Percentiles rank a stretch among this genome's conserved stretches.
phyloP scores from a whole-genome alignment of 164 flowering plant species.

The Vitis labrusca region DNA sequence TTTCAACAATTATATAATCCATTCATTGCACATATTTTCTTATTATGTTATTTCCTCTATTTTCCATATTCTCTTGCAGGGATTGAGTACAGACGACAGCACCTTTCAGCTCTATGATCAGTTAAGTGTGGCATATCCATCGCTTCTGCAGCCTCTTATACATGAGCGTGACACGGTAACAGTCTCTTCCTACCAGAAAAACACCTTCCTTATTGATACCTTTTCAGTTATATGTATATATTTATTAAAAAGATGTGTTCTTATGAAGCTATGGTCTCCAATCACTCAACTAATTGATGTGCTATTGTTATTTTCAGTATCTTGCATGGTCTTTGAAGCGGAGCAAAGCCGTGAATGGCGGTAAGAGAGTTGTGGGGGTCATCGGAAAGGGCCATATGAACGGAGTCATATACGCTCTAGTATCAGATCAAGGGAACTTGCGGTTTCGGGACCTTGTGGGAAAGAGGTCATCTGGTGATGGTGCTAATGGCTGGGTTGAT shows the following conservation, averaged over 20 bases:
- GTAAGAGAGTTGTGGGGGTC: conserved; percentile 83
- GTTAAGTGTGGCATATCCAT: conserved; percentile 73
- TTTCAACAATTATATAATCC: background rate
- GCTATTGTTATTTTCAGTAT: conserved; percentile 46
- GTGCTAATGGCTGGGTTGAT: conserved; percentile 41
- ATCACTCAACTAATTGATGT: background rate
- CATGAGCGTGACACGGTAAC: conserved; percentile 88
- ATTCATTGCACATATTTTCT: background rate
- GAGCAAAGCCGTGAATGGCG: conserved; percentile 84
- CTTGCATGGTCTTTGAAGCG: conserved; percentile 92
- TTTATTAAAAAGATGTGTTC: too few species aligned
- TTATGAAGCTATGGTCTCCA: too few species aligned
- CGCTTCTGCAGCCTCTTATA: conserved; percentile 82
- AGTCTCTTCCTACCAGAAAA: conserved; percentile 3
- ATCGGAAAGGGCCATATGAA: conserved; percentile 95
- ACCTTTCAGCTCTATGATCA: conserved; percentile 69
- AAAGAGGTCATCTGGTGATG: conserved; percentile 24
- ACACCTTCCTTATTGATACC: background rate
- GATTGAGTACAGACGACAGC: conserved; percentile 36
- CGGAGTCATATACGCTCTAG: conserved; percentile 81
- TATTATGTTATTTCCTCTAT: background rate
- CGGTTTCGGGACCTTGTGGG: conserved; percentile 81
- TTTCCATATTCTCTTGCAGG: conserved; percentile 37
- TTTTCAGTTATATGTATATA: too few species aligned
- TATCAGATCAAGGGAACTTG: conserved; percentile 77